Percentiles rank a stretch among this genome's conserved stretches.
Evolutionary conservation across 106 monocot genomes (phyloP).

Genomic region (Dendrobium nobile): DNA sequence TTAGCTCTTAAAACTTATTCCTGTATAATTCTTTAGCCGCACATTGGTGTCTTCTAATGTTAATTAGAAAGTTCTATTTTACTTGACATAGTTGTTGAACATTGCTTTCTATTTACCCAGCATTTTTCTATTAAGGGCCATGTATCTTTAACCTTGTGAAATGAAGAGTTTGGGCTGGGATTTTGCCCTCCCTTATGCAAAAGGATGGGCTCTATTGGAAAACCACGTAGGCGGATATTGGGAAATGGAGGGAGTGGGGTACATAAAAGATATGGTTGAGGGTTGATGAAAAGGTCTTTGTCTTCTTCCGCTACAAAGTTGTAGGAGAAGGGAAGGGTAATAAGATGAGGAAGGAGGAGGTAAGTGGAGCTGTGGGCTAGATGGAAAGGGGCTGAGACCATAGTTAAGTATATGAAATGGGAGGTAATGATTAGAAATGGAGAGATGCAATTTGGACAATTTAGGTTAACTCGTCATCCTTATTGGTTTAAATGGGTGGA

Average conservation of each 20-base stretch:
- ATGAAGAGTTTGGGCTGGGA: not conserved
- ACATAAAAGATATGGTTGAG: not conserved
- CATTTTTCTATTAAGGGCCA: not conserved
- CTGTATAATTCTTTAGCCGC: not conserved
- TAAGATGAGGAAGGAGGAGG: not conserved
- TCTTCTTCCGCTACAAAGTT: not conserved
- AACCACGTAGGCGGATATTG: not conserved
- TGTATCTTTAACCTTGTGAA: not conserved
- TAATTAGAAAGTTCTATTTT: conserved; percentile 1
- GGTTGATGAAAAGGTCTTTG: not conserved
- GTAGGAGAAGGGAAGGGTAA: not conserved
- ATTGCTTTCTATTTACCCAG: not conserved
- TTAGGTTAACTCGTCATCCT: not conserved
- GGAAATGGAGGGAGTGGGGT: too few species aligned
- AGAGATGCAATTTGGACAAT: not conserved
- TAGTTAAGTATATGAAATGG: not conserved
- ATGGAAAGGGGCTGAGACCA: not conserved
- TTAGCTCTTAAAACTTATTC: not conserved
- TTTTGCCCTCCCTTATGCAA: not conserved
- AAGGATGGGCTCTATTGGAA: not conserved
- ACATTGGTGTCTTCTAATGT: not conserved
- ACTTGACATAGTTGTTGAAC: not conserved
- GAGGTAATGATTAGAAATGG: too few species aligned
- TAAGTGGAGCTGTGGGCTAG: not conserved
- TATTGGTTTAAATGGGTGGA: not conserved